These are phyloP conservation scores for Benincasa hispida DNA, from an alignment of 306 rosid genomes.

Conservation along the genomic window DNA sequence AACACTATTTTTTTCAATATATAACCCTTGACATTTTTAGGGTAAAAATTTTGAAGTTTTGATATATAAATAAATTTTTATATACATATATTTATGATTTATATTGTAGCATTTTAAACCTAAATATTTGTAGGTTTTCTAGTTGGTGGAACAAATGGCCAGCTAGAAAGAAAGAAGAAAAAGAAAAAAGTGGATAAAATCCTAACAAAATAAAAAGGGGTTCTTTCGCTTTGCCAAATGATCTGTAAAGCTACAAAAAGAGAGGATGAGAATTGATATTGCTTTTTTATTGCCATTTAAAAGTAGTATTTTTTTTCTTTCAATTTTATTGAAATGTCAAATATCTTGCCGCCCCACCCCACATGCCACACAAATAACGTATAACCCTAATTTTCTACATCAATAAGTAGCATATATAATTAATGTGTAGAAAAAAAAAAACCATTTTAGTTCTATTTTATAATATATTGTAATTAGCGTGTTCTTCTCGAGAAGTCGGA, in stretches of 20 bases:
- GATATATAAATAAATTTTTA: too few species aligned
- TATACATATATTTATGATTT: too few species aligned
- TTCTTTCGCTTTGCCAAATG: neutral
- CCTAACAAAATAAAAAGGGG: neutral
- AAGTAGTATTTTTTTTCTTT: neutral
- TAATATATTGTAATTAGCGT: too few species aligned
- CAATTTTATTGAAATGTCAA: neutral
- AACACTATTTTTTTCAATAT: too few species aligned
- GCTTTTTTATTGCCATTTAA: neutral
- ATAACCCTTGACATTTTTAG: too few species aligned
- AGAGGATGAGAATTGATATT: neutral
- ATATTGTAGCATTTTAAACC: too few species aligned
- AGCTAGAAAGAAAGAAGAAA: neutral
- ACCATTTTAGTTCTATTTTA: too few species aligned
- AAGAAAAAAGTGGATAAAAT: neutral
- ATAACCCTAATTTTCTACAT: neutral
- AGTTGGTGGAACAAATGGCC: neutral
- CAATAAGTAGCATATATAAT: too few species aligned
- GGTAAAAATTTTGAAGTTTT: too few species aligned
- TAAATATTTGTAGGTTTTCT: too few species aligned
- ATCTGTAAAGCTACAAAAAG: slow-evolving; percentile 4
- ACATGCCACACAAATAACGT: neutral
- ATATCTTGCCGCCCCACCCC: neutral
- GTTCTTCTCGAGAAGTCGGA: too few species aligned
- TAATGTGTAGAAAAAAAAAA: too few species aligned